Evolutionary conservation across 345 rosid species (phyloP), one percentile per base, ranked within the genome.

Genomic region (Eucalyptus viminalis): DNA sequence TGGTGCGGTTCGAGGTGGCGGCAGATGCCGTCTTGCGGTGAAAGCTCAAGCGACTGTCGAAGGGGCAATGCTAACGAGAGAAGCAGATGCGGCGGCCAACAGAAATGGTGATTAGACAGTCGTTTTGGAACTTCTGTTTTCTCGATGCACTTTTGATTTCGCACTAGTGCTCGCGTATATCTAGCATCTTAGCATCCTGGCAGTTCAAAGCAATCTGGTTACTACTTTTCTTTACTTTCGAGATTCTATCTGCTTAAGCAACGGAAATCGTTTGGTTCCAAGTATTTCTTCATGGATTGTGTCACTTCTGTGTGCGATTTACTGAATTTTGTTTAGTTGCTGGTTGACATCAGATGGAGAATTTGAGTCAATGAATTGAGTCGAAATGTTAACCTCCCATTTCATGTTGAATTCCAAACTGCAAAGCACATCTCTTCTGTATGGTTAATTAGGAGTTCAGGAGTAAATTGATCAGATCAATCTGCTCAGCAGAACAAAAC

Each of bases 61-160:
- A 89, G 96, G 95, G 87, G 88, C 88, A 91, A 92, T 92, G 11
- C 89, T 93, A 34, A 93, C 94, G 91, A 93, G 94, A 92, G 95
- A 94, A 89, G 72, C 95, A 40, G 88, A 89, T 72, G 88, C 88
- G 17, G 58, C 15, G 58, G 31, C 49, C 87, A 93, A 93, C 88
- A 94, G 92, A 90, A 89, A 91, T 86, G 97, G 97, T 97, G 91
- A 90, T 49, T 86, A 29, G 86, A 86, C 40, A 31, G 31, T 87
- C 72, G 53, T 14, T 80, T 51, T 14, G 29, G 47, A n/a, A 17
- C 8, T 85, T 47, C 86, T 31, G 49, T 86, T 67, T 62, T 31
- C 29, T 72, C 45, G 86, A 43, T 1, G 65, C 45, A 29, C 27
- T 83, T 44, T 17, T 25, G 81, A 22, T 85, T 44, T 34, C 24